Evolutionary conservation across 2,329 filamentous ascomycete genomes (phyloP).

Genomic region (Arachnopeziza araneosa): DNA sequence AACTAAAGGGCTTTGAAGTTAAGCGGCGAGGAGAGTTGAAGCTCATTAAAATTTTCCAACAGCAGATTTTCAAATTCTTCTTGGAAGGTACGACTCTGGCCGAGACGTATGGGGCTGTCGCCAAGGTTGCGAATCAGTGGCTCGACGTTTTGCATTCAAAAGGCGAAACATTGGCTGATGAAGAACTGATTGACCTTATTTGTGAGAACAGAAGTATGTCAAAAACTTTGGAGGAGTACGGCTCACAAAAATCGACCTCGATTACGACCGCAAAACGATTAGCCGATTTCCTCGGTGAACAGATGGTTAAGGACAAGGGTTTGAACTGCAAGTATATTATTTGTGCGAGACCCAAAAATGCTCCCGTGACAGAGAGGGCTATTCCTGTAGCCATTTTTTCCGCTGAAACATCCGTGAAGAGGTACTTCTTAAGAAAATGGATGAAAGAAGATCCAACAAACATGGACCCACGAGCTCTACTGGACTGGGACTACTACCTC

Average conservation of each 20-base stretch:
- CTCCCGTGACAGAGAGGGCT: constrained; percentile 90
- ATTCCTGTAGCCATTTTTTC: constrained; percentile 97
- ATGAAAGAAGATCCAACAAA: constrained; percentile 85
- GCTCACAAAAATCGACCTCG: constrained; percentile 92
- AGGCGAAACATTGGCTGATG: constrained; percentile 84
- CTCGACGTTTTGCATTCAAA: constrained; percentile 88
- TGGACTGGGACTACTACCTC: constrained; percentile 97
- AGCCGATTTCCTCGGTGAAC: constrained; percentile 92
- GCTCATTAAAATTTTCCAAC: constrained; percentile 99
- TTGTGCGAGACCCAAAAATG: constrained; percentile 76
- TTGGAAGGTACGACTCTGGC: constrained; percentile 80
- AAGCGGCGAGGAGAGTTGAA: constrained; percentile 97
- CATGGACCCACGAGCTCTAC: constrained; percentile 81
- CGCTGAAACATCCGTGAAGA: constrained; percentile 81
- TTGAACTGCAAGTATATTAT: constrained; percentile 99
- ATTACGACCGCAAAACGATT: constrained; percentile 95
- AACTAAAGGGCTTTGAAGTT: constrained; percentile 95
- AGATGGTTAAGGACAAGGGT: constrained; percentile 99
- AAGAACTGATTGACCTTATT: constrained; percentile 99
- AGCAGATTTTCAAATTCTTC: constrained; percentile 99
- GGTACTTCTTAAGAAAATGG: constrained; percentile 90
- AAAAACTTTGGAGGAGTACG: constrained; percentile 96
- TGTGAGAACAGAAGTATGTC: constrained; percentile 98
- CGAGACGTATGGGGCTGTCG: constrained; percentile 87
- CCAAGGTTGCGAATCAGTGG: constrained; percentile 94